Conservation (phyloP, 2,329 filamentous ascomycete genomes). For the Plectosphaerella sp. region DNA sequence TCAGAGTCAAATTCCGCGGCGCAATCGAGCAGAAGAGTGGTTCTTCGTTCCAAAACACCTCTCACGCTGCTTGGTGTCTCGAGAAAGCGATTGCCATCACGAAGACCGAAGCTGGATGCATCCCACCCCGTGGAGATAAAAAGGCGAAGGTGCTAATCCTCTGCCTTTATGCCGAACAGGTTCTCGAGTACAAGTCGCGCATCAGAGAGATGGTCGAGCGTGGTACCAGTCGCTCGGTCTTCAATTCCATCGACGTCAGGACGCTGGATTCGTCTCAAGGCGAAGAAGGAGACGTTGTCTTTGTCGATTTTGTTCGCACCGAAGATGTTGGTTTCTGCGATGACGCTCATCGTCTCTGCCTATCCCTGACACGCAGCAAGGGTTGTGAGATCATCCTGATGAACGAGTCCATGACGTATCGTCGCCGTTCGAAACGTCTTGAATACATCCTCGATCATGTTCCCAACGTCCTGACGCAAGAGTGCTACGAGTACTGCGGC, state of each 20-base stretch:
- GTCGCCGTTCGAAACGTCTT: neutral
- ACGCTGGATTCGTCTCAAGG: neutral
- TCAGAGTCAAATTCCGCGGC: too few relatives aligned
- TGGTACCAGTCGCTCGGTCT: neutral
- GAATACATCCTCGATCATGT: neutral
- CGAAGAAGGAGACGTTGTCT: neutral
- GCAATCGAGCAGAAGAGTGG: too few relatives aligned
- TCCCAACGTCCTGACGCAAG: neutral
- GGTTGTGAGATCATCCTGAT: neutral
- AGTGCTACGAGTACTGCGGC: too few relatives aligned
- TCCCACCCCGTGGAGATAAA: too few relatives aligned
- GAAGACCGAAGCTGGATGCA: too few relatives aligned
- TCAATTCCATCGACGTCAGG: neutral
- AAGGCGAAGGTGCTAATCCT: neutral
- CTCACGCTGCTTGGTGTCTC: too few relatives aligned
- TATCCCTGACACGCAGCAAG: neutral
- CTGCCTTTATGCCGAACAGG: neutral
- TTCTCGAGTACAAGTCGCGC: neutral
- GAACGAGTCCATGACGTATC: neutral
- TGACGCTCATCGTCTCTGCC: neutral
- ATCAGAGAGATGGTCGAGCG: neutral
- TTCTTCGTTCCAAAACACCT: too few relatives aligned
- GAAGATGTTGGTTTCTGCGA: neutral
- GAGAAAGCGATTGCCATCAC: too few relatives aligned
- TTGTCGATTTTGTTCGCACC: slow-evolving; percentile 1